Evolutionary conservation across 345 rosid species (phyloP).

Genomic region (Acer saccharum): DNA sequence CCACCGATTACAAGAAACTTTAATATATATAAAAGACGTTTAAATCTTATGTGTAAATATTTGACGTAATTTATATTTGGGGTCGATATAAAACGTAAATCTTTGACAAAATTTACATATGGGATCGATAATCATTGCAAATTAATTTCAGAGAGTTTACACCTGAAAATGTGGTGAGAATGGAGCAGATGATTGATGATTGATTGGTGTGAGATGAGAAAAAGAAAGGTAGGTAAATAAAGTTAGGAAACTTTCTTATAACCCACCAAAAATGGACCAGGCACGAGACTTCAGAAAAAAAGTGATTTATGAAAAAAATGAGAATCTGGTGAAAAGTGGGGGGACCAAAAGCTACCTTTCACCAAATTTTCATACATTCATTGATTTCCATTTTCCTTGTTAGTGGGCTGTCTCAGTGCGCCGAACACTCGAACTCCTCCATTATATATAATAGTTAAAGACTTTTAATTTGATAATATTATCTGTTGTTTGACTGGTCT

Average conservation of each 20-base stretch:
- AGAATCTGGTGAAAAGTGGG: conserved; percentile 10
- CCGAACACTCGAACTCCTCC: too few species aligned
- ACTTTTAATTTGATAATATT: too few species aligned
- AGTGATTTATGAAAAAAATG: neutral
- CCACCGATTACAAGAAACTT: too few species aligned
- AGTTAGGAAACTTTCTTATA: neutral
- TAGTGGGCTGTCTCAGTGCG: neutral
- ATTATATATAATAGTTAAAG: too few species aligned
- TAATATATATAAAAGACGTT: too few species aligned
- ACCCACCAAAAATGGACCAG: neutral
- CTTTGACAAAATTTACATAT: too few species aligned
- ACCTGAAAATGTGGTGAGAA: neutral
- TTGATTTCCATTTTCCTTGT: neutral
- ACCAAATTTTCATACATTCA: neutral
- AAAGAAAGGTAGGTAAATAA: conserved; percentile 1
- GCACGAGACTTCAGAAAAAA: neutral
- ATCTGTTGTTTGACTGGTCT: neutral
- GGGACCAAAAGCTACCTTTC: conserved; percentile 6
- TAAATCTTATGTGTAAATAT: too few species aligned
- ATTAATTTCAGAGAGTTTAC: too few species aligned
- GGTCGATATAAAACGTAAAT: too few species aligned
- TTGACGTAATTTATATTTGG: too few species aligned
- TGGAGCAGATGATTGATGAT: conserved; percentile 4
- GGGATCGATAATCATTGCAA: too few species aligned
- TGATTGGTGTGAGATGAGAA: neutral